Evolutionary conservation across 805 yeast genomes (phyloP).

Genomic region (Hyphopichia homilentoma): DNA sequence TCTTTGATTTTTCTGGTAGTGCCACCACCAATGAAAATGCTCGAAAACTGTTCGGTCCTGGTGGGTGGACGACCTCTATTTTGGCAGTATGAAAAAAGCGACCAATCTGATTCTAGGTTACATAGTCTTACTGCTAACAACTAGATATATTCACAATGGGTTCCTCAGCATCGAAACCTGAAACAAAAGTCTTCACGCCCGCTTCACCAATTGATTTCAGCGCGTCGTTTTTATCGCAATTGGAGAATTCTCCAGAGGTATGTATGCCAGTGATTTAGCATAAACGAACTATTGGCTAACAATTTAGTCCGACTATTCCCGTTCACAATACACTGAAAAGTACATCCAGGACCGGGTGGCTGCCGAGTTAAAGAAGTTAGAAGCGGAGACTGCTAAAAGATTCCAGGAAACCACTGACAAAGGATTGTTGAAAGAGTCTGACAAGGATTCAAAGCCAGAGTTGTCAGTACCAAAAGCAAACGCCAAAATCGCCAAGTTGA

Average conservation of each 20-base stretch:
- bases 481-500: slow-evolving; percentile 40
- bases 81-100: no score
- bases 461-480: slow-evolving; percentile 28
- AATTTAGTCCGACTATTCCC: slow-evolving; percentile 55
- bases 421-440: slow-evolving; percentile 34
- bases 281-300: slow-evolving; percentile 4
- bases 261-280: no score
- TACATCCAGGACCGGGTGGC: slow-evolving; percentile 64
- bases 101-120: no score
- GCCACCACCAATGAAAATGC: no score
- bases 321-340: slow-evolving; percentile 65
- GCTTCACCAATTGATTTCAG: slow-evolving; percentile 65
- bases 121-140: no score
- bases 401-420: slow-evolving; percentile 49
- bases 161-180: slow-evolving; percentile 56
- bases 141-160: slow-evolving; percentile 42
- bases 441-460: slow-evolving; percentile 14
- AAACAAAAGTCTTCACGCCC: slow-evolving; percentile 64
- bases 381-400: slow-evolving; percentile 46
- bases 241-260: slow-evolving; percentile 57
- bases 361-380: slow-evolving; percentile 51
- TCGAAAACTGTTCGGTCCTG: no score
- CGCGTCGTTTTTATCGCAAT: slow-evolving; percentile 57
- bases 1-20: no score
- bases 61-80: no score